phyloP scores from a whole-genome alignment of 768 basidiomycete species.

The Pisolithus albus region DNA sequence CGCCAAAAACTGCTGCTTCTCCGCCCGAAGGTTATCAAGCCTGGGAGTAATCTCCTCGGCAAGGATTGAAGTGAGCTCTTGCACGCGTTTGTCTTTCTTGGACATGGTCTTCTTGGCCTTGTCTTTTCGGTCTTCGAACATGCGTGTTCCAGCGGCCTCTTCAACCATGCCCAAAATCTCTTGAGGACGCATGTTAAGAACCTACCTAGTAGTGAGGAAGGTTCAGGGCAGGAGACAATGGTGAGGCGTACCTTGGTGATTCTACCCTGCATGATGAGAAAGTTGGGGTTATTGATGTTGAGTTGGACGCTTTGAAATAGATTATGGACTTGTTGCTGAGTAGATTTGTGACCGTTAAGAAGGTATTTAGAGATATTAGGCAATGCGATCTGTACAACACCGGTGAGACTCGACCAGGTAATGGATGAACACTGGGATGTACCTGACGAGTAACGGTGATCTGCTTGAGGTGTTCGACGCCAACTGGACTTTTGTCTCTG shows the following conservation, averaged over 20 bases:
- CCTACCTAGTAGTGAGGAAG: conserved; percentile 32
- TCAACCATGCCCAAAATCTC: conserved; percentile 99
- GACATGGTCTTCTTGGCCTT: conserved; percentile 94
- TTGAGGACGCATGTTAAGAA: conserved; percentile 95
- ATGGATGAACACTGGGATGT: conserved; percentile 11
- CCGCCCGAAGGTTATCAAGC: conserved; percentile 78
- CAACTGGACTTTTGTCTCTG: conserved; percentile 72
- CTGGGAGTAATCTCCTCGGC: conserved; percentile 92
- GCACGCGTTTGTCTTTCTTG: conserved; percentile 94
- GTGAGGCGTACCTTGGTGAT: conserved; percentile 76
- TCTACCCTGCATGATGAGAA: conserved; percentile 98
- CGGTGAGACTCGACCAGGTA: neutral
- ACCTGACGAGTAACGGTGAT: conserved; percentile 98
- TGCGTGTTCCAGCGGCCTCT: conserved; percentile 95
- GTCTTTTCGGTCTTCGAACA: conserved; percentile 98
- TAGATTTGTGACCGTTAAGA: conserved; percentile 90
- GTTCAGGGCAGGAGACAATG: neutral
- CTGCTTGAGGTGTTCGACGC: conserved; percentile 72
- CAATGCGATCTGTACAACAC: conserved; percentile 64
- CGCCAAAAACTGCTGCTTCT: conserved; percentile 83
- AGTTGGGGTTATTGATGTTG: conserved; percentile 99
- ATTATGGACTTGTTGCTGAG: conserved; percentile 77
- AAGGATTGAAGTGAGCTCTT: conserved; percentile 76
- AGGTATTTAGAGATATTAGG: conserved; percentile 94
- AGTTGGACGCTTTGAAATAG: conserved; percentile 96